Evolutionary conservation across 306 rosid species (phyloP), one percentile per base, ranked within the genome.

Genomic region (Ochetophila trinervis): DNA sequence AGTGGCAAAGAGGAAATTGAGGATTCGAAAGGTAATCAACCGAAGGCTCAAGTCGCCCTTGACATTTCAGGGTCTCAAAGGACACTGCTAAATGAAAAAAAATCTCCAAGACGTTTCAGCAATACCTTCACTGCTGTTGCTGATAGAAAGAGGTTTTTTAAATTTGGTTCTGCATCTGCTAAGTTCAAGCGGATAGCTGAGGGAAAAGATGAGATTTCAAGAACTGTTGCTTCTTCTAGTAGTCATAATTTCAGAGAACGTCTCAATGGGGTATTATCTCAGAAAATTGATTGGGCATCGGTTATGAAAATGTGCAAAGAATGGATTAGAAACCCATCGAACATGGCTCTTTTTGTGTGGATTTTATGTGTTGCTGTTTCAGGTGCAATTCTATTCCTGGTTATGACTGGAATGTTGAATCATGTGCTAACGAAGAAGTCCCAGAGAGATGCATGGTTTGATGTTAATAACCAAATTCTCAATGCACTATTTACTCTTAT

Each of bases 321-420:
- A 76, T 89, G 97, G 98, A 80, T 93, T 53, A 81, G 66, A 69
- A 72, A 86, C 54, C 97, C 98, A 23, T 66, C 84, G 84, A 89
- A 93, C 83, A 82, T 93, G 86, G 98, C 95, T 69, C 84, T 93
- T 71, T 85, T 93, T 58, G 69, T 64, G 42, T 93, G 97, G 97
- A 86, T 84, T 36, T 2, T 20, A 11, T 74, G 83, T n/a, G 95
- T 93, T 23, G 96, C 91, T 64, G 74, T 93, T 72, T 93, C 98
- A 0, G 98, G 98, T 40, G 97, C 96, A 8, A 86, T 89, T 71
- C 68, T 93, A 66, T 93, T 93, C 79, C 78, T 93, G 19, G 97
- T 93, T 62, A 93, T 89, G 98, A 89, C 91, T 16, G 98, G 98
- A 58, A 93, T 93, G 97, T 76, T 89, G 72, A 83, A 93, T 60